phyloP scores from a whole-genome alignment of 2,329 filamentous ascomycete species.

The Ceratocystis ficicola region DNA sequence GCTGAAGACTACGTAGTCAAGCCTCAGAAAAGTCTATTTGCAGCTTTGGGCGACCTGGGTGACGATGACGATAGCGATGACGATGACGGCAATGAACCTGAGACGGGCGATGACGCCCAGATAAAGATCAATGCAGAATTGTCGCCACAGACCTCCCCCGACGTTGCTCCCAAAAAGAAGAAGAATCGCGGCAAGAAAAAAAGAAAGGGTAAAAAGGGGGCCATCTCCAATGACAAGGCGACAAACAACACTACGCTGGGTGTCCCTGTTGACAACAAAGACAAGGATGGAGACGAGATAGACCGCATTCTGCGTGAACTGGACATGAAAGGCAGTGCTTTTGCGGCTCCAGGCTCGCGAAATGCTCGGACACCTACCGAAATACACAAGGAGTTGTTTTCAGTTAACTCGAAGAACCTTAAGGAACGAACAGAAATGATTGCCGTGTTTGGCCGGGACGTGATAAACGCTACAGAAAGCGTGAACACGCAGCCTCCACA shows the following conservation, averaged over 20 bases:
- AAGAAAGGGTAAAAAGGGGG: slow-evolving; percentile 31
- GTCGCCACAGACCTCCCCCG: neutral
- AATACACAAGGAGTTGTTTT: slow-evolving; percentile 28
- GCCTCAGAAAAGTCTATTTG: slow-evolving; percentile 38
- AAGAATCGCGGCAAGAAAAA: slow-evolving; percentile 33
- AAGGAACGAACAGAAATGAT: slow-evolving; percentile 88
- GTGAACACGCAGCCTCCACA: slow-evolving; percentile 36
- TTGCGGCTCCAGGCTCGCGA: slow-evolving; percentile 3
- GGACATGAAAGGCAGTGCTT: neutral
- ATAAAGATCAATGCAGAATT: slow-evolving; percentile 10
- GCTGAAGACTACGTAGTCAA: slow-evolving; percentile 28
- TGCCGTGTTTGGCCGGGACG: slow-evolving; percentile 44
- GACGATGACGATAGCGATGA: slow-evolving; percentile 33
- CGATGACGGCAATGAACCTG: slow-evolving; percentile 12
- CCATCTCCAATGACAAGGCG: slow-evolving; percentile 28
- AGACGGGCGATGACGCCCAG: slow-evolving; percentile 23
- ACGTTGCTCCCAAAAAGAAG: slow-evolving; percentile 29
- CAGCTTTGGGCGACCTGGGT: slow-evolving; percentile 38
- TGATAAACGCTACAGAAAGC: slow-evolving; percentile 42
- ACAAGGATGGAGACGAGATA: slow-evolving; percentile 40
- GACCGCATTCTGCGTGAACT: slow-evolving; percentile 43
- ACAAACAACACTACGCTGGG: neutral
- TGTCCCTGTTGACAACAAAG: neutral
- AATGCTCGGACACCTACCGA: neutral
- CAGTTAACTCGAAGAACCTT: slow-evolving; percentile 54